A percentile compares a stretch with the other conserved stretches of the same genome.
These are phyloP conservation scores for Capsicum baccatum DNA, from an alignment of 257 asterid species.

Conservation along the genomic window DNA sequence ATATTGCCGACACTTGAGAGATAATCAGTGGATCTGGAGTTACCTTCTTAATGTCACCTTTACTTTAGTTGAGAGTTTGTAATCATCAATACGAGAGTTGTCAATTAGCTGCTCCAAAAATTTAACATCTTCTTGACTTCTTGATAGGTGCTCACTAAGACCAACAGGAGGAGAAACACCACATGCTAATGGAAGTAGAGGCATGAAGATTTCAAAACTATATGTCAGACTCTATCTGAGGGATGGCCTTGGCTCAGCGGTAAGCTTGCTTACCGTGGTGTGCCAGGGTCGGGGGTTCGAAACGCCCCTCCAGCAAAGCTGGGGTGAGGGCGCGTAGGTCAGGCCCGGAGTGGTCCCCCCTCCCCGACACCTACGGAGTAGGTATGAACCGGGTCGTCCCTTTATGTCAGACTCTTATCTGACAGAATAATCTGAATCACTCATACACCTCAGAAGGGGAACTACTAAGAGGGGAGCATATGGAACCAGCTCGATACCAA, in stretches of 20 bases:
- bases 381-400: no score
- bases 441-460: slow-evolving; percentile 97
- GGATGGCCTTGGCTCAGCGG: no score
- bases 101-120: slow-evolving; percentile 98
- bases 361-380: no score
- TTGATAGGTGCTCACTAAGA: slow-evolving; percentile 71
- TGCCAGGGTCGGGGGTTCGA: no score
- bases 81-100: slow-evolving; percentile 95
- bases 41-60: slow-evolving; percentile 94
- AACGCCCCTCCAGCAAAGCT: no score
- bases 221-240: slow-evolving; percentile 98
- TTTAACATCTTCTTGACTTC: slow-evolving; percentile 87
- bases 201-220: slow-evolving; percentile 96
- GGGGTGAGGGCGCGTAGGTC: no score
- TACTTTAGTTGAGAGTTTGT: slow-evolving; percentile 80
- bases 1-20: slow-evolving; percentile 22
- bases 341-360: no score
- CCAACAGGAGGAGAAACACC: slow-evolving; percentile 82
- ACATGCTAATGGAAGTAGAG: slow-evolving; percentile 96
- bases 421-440: slow-evolving; percentile 91
- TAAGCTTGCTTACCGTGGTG: no score
- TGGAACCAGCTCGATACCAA: slow-evolving; percentile 96
- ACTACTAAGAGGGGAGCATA: slow-evolving; percentile 96
- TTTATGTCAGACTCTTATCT: slow-evolving; percentile 99
- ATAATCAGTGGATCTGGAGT: slow-evolving; percentile 23